These are phyloP conservation scores for Ananas comosus DNA, from an alignment of 176 grass and related monocot genomes.

Conservation along the genomic window DNA sequence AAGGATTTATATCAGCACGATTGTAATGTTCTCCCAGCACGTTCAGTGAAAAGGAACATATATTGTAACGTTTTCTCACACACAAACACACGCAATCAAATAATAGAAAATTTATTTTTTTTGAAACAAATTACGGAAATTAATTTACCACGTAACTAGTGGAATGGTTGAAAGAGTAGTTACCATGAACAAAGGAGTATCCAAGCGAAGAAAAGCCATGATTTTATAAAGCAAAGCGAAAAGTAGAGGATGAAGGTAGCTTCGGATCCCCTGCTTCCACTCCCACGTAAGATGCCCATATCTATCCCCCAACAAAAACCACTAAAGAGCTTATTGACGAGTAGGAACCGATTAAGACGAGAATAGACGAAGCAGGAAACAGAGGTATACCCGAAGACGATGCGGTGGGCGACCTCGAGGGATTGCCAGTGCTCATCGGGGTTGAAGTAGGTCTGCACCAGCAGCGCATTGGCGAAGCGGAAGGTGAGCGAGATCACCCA, in stretches of 20 bases:
- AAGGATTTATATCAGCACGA: neutral
- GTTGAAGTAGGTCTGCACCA: slow-evolving; percentile 89
- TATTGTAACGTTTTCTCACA: too few relatives aligned
- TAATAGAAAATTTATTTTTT: neutral
- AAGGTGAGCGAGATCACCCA: slow-evolving; percentile 47
- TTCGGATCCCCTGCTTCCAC: slow-evolving; percentile 69
- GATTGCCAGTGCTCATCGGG: slow-evolving; percentile 94
- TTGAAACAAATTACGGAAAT: too few relatives aligned
- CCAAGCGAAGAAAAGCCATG: slow-evolving; percentile 59
- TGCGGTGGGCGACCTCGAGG: slow-evolving; percentile 86
- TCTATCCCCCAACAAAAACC: slow-evolving; percentile 30
- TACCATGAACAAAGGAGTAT: slow-evolving; percentile 74
- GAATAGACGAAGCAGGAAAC: neutral
- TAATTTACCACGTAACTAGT: too few relatives aligned
- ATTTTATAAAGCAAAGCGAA: slow-evolving; percentile 66
- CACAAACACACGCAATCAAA: too few relatives aligned
- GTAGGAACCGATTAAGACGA: slow-evolving; percentile 3
- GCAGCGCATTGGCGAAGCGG: slow-evolving; percentile 57
- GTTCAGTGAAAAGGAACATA: too few relatives aligned
- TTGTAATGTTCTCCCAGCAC: too few relatives aligned
- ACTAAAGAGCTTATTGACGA: neutral
- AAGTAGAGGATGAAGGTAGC: slow-evolving; percentile 75
- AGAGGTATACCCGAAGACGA: slow-evolving; percentile 55
- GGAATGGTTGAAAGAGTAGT: neutral
- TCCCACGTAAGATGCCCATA: slow-evolving; percentile 94